Conservation (phyloP, 2,329 filamentous ascomycete genomes). For the Phoma sp. region DNA sequence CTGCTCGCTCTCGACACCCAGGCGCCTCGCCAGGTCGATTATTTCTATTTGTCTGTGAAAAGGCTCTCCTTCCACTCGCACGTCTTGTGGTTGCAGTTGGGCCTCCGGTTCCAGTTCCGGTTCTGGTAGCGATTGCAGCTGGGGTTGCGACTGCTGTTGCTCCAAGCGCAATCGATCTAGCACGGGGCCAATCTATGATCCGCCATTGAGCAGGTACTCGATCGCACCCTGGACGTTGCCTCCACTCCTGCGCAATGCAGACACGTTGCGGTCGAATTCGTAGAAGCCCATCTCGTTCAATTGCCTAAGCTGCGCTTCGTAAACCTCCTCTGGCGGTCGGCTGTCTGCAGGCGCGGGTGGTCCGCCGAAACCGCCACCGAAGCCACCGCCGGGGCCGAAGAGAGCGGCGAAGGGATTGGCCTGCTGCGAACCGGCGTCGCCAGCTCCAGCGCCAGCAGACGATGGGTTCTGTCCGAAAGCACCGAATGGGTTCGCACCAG, state of each 20-base stretch:
- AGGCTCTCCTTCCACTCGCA: neutral
- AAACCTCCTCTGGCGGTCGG: constrained; percentile 90
- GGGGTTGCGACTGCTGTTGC: neutral
- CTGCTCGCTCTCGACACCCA: constrained; percentile 1
- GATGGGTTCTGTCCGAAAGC: constrained; percentile 55
- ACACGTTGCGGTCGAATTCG: constrained; percentile 92
- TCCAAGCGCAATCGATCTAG: constrained; percentile 10
- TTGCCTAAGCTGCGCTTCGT: constrained; percentile 86
- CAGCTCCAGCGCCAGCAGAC: constrained; percentile 37
- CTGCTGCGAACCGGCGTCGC: constrained; percentile 20
- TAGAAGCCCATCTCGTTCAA: constrained; percentile 99
- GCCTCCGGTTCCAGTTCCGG: neutral
- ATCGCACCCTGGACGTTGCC: constrained; percentile 94
- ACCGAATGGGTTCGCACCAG: constrained; percentile 46
- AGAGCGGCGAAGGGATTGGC: constrained; percentile 52
- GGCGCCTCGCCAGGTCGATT: neutral
- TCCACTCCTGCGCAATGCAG: constrained; percentile 83
- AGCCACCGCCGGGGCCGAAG: constrained; percentile 55
- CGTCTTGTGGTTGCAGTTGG: neutral
- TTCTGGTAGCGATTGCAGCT: neutral
- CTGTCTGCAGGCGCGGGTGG: constrained; percentile 72
- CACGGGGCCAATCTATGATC: constrained; percentile 28
- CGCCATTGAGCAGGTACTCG: constrained; percentile 66
- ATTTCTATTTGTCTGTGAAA: constrained; percentile 3
- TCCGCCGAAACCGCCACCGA: constrained; percentile 44